phyloP scores from a whole-genome alignment of 345 rosid genomes.

The Eucalyptus cladocalyx region DNA sequence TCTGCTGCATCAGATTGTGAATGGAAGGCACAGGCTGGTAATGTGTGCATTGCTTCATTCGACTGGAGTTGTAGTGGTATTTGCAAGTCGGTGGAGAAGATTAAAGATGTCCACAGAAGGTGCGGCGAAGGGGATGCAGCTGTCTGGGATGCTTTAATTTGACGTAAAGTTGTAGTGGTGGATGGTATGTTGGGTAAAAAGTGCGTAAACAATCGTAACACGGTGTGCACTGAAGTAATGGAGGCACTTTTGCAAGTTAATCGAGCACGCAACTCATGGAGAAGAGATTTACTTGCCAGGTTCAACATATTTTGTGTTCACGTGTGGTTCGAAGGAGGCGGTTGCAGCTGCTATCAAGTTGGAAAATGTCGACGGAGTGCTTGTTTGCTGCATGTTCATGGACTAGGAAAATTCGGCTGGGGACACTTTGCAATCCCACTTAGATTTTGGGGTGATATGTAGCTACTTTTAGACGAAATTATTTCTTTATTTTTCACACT shows the following conservation, averaged over 20 bases:
- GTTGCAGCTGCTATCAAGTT: neutral
- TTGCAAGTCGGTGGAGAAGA: slow-evolving; percentile 89
- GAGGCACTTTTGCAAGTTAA: neutral
- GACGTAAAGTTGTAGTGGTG: neutral
- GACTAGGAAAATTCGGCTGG: neutral
- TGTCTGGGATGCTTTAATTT: slow-evolving; percentile 64
- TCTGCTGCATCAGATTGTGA: slow-evolving; percentile 52
- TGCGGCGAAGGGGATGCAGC: slow-evolving; percentile 90
- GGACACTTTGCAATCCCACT: neutral
- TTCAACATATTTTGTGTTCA: neutral
- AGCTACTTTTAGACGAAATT: neutral
- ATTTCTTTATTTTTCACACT: neutral
- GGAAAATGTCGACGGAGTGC: neutral
- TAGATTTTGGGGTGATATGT: neutral
- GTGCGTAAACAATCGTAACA: neutral
- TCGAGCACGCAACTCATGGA: neutral
- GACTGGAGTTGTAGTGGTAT: slow-evolving; percentile 99
- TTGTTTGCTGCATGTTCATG: neutral
- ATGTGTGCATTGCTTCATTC: slow-evolving; percentile 80
- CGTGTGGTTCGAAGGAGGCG: neutral
- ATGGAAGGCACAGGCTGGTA: slow-evolving; percentile 96
- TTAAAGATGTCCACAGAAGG: slow-evolving; percentile 68
- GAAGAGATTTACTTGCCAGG: neutral
- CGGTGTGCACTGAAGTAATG: neutral
- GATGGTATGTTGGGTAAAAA: neutral